A percentile compares a stretch with the other conserved stretches of the same genome.
Conservation (phyloP, 768 basidiomycete species). For the Neoboletus subvelutipes region DNA sequence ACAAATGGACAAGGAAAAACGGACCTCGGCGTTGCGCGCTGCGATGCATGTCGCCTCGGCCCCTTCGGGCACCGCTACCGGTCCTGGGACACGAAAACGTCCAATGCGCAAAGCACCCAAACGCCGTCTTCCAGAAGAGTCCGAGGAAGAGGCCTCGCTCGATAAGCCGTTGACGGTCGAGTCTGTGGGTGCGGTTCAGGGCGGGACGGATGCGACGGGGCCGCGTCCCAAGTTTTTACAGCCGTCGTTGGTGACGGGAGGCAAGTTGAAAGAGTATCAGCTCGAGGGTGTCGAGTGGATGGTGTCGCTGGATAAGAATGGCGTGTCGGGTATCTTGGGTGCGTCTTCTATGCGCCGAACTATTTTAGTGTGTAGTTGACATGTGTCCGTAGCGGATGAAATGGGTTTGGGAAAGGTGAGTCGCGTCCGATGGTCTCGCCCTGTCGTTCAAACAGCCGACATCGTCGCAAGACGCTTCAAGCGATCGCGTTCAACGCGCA, state of each 20-base stretch:
- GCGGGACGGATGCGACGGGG: neutral
- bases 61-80: neutral
- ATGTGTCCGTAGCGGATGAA: conserved; percentile 68
- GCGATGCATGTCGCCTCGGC: conserved; percentile 24
- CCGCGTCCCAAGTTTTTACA: conserved; percentile 55
- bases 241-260: conserved; percentile 80
- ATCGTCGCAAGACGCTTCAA: conserved; percentile 73
- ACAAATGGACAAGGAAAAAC: conserved; percentile 66
- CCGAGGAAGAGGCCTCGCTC: neutral
- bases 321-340: conserved; percentile 80
- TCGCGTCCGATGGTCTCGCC: neutral
- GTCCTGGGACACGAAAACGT: conserved; percentile 16
- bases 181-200: neutral
- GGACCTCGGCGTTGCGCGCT: conserved; percentile 30
- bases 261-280: conserved; percentile 85
- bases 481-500: conserved; percentile 93
- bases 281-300: conserved; percentile 96
- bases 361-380: conserved; percentile 3
- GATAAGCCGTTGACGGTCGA: conserved; percentile 16
- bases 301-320: conserved; percentile 83
- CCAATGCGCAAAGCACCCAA: conserved; percentile 5
- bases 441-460: neutral
- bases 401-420: conserved; percentile 89
- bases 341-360: conserved; percentile 24
- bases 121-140: conserved; percentile 12